Conservation (phyloP, 805 yeast species). For the Ogataea paradorogensis region DNA sequence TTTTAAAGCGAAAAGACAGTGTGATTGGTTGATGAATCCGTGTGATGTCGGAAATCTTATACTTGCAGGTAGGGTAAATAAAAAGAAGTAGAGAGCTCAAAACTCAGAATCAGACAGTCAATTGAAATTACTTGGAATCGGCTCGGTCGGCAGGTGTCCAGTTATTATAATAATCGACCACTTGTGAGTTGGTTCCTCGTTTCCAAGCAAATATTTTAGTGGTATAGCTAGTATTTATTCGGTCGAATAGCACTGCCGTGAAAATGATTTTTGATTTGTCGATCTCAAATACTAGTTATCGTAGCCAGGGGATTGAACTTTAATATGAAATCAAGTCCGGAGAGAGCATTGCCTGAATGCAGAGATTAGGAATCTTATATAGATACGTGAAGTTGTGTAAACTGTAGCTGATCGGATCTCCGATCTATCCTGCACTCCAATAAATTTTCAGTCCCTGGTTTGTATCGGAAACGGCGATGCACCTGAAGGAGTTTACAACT, state of each 20-base stretch:
- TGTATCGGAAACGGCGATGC: too few relatives aligned
- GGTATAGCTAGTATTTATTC: neutral
- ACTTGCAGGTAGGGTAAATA: constrained; percentile 5
- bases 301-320: neutral
- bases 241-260: neutral
- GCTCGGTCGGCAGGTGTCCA: too few relatives aligned
- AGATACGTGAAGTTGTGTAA: too few relatives aligned
- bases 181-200: too few relatives aligned
- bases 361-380: too few relatives aligned
- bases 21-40: constrained; percentile 18
- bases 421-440: too few relatives aligned
- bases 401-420: too few relatives aligned
- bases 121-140: neutral
- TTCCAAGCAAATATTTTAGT: neutral
- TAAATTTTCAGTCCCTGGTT: too few relatives aligned
- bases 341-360: too few relatives aligned
- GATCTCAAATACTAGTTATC: neutral
- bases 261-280: neutral
- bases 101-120: neutral
- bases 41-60: constrained; percentile 7
- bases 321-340: too few relatives aligned
- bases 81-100: neutral
- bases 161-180: too few relatives aligned
- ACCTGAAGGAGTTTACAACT: too few relatives aligned
- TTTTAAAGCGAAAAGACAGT: constrained; percentile 6